phyloP scores from a whole-genome alignment of 2,329 filamentous ascomycete genomes.

The Rosellinia necatrix region DNA sequence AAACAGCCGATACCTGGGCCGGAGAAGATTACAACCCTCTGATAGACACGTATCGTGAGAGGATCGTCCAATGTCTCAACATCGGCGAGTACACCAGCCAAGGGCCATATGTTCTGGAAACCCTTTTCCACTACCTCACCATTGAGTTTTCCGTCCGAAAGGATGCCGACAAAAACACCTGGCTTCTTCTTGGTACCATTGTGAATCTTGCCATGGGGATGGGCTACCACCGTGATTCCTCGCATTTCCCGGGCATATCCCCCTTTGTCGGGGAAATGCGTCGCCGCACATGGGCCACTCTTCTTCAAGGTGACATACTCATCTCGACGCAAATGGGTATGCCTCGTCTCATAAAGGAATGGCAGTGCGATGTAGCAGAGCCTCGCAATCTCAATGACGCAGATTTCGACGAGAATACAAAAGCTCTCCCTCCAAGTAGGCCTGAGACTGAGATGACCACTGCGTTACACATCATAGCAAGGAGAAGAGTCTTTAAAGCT shows the following conservation, averaged over 20 bases:
- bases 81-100: constrained; percentile 57
- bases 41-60: constrained; percentile 52
- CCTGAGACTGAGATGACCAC: constrained; percentile 55
- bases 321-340: constrained; percentile 58
- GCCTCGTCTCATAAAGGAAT: constrained; percentile 51
- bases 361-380: constrained; percentile 53
- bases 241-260: constrained; percentile 42
- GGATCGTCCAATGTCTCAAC: constrained; percentile 58
- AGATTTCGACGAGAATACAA: constrained; percentile 55
- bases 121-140: constrained; percentile 56
- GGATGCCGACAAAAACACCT: constrained; percentile 55
- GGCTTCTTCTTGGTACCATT: constrained; percentile 55
- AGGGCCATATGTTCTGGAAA: constrained; percentile 56
- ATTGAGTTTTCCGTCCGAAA: constrained; percentile 56
- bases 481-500: constrained; percentile 46
- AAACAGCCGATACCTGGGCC: constrained; percentile 28
- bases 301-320: constrained; percentile 55
- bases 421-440: constrained; percentile 51
- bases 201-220: constrained; percentile 59
- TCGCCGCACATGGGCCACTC: constrained; percentile 46
- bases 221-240: constrained; percentile 57
- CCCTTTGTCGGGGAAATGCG: constrained; percentile 54
- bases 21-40: constrained; percentile 42
- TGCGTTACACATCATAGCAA: constrained; percentile 56
- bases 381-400: constrained; percentile 60